Conservation (phyloP, 2,329 filamentous ascomycete species). For the Fusarium oxysporum region DNA sequence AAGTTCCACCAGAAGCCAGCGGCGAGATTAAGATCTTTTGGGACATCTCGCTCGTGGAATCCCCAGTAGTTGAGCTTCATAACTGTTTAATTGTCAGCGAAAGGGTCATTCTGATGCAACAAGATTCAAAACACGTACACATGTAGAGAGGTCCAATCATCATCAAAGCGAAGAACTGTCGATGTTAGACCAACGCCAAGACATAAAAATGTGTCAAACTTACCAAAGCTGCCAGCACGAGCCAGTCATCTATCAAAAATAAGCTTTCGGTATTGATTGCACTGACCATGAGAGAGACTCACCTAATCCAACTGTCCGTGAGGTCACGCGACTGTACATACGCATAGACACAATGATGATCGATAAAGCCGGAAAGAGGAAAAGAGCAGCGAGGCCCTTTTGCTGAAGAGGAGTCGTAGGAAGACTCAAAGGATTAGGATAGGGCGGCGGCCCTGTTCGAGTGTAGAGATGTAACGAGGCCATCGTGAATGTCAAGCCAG, state of each 20-base stretch:
- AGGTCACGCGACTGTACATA: constrained; percentile 45
- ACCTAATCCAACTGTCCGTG: constrained; percentile 45
- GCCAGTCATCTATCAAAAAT: constrained; percentile 22
- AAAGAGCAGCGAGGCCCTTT: constrained; percentile 46
- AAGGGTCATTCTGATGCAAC: accelerated
- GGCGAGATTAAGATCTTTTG: constrained; percentile 32
- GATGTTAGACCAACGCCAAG: background rate
- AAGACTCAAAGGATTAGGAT: constrained; percentile 44
- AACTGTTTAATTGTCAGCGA: background rate
- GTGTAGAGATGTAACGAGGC: constrained; percentile 8
- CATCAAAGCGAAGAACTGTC: constrained; percentile 29
- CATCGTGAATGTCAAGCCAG: constrained; percentile 2
- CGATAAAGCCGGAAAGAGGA: constrained; percentile 49
- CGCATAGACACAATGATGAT: constrained; percentile 44
- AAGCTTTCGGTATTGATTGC: background rate
- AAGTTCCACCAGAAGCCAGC: constrained; percentile 52
- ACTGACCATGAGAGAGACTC: background rate
- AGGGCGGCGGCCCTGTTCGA: constrained; percentile 33
- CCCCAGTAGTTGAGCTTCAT: constrained; percentile 52
- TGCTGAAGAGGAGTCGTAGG: constrained; percentile 50
- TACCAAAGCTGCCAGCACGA: constrained; percentile 26
- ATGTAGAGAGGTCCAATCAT: constrained; percentile 34
- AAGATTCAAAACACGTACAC: constrained; percentile 8
- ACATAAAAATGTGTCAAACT: background rate
- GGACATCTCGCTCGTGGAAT: constrained; percentile 40